phyloP scores from a whole-genome alignment of 345 rosid genomes.

The Pistacia vera region DNA sequence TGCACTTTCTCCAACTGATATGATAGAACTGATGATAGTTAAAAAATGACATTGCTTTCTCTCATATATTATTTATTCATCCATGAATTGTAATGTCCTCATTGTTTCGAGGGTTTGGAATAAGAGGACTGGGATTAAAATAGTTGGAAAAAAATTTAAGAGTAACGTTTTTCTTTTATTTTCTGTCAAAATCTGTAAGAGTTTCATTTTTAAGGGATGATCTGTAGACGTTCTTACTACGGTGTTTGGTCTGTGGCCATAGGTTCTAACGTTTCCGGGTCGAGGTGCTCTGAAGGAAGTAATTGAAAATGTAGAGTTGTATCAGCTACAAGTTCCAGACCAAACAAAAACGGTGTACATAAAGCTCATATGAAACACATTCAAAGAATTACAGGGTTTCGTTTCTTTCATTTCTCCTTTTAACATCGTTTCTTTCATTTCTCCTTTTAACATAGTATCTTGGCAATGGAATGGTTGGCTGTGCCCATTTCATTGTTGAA shows the following conservation, averaged over 20 bases:
- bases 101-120: not conserved
- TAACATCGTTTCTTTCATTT: too few species aligned
- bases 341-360: not conserved
- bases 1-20: not conserved
- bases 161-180: not conserved
- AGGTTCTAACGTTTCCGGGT: conserved; percentile 39
- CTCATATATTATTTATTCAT: not conserved
- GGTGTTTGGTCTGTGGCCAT: not conserved
- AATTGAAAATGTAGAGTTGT: conserved; percentile 30
- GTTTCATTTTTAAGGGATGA: too few species aligned
- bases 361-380: not conserved
- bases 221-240: not conserved
- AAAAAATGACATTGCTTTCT: not conserved
- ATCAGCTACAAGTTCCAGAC: conserved; percentile 3
- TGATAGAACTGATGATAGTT: not conserved
- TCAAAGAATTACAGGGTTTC: not conserved
- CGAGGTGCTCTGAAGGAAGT: conserved; percentile 30
- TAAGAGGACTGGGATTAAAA: not conserved
- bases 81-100: not conserved
- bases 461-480: too few species aligned
- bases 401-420: not conserved
- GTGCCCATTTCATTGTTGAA: too few species aligned
- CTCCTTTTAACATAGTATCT: too few species aligned
- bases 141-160: too few species aligned
- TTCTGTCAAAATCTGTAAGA: not conserved